Evolutionary conservation across 441 rosid species (phyloP).

Genomic region (California macrophylla): DNA sequence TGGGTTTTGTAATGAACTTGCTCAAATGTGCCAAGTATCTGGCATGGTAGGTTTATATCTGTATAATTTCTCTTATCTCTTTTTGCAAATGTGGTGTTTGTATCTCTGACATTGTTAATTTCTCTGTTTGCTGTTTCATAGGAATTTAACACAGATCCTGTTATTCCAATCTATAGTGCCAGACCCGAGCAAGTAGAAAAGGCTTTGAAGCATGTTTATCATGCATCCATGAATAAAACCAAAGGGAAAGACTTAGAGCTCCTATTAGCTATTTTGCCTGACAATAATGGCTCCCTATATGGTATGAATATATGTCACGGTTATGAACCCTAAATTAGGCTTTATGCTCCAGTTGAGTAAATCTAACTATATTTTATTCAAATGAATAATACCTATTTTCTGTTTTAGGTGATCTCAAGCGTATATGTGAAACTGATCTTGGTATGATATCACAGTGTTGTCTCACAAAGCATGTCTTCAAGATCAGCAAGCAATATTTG

Average conservation of each 20-base stretch:
- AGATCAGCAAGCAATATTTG: constrained; percentile 79
- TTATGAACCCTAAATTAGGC: neutral
- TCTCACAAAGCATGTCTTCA: constrained; percentile 77
- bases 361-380: neutral
- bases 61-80: constrained; percentile 10
- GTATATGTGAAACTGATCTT: constrained; percentile 87
- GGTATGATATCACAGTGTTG: constrained; percentile 87
- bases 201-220: constrained; percentile 80
- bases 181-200: constrained; percentile 96
- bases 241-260: constrained; percentile 95
- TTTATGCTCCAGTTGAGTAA: neutral
- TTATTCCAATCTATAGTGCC: constrained; percentile 70
- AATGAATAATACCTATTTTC: constrained; percentile 3
- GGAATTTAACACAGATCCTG: constrained; percentile 88
- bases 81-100: neutral
- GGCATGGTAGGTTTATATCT: constrained; percentile 60
- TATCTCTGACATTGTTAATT: neutral
- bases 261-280: constrained; percentile 78
- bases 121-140: constrained; percentile 19
- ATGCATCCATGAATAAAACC: constrained; percentile 68
- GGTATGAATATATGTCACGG: constrained; percentile 35
- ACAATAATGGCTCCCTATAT: constrained; percentile 85
- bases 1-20: constrained; percentile 83
- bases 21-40: constrained; percentile 91
- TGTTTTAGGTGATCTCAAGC: constrained; percentile 64